Evolutionary conservation across 2,329 filamentous ascomycete species (phyloP), one percentile per base, ranked within the genome.

Genomic region (Sclerotinia minor): DNA sequence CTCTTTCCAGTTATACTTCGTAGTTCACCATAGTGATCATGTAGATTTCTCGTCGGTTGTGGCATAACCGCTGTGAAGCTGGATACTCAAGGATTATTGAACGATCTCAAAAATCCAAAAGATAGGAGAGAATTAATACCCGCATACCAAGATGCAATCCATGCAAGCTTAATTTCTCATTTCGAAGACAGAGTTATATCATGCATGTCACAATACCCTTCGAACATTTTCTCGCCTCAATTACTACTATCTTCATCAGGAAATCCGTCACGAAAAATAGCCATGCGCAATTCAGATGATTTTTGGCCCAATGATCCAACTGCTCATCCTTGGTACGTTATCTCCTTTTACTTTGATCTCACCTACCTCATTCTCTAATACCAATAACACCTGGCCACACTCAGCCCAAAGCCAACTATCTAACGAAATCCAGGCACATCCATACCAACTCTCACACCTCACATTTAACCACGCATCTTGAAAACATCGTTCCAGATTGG

Each of bases 241-340:
- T 50, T 65, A 35, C 29, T 70, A 54, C 53, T 71, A n/a, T 45
- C 61, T n/a, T 13, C 57, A 15, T 64, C 65, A 13, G n/a, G 35
- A 1, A 58, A 67, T 15, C 17, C 24, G 11, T 1, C 17, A 5
- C 21, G 19, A 4, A 35, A 29, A 24, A 60, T 68, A 5, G 63
- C 69, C 24, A 65, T 70, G 45, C 68, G 69, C 1, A 71, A 71
- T 63, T 71, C 69, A 9, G 68, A 71, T 32, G 69, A 71, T 35
- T 71, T 70, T 35, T 71, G 69, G 65, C 69, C 69, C 5, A 55
- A 68, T 38, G 66, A 70, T 29, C 64, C 65, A 11, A 26, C 49
- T n/a, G 65, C 65, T 41, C 69, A 71, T 41, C 66, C 67, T 17
- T 70, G 67, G 68, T 69, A 67, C 3, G 49, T 52, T 17, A 60